These are phyloP conservation scores for Candida hispaniensis DNA, from an alignment of 805 yeast species.

Conservation along the genomic window DNA sequence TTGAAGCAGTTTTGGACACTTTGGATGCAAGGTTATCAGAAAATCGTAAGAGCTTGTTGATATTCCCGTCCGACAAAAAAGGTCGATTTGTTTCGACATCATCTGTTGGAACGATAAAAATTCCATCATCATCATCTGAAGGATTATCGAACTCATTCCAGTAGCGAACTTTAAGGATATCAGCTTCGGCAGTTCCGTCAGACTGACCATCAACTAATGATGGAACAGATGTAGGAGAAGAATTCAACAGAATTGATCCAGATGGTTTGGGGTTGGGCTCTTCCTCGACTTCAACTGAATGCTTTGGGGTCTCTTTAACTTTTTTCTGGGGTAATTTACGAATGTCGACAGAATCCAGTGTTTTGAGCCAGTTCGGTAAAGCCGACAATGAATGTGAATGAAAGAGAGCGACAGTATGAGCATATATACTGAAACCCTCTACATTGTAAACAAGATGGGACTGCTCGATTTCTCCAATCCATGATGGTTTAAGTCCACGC, in stretches of 20 bases:
- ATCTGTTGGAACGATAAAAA: constrained; percentile 30
- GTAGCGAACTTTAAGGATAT: constrained; percentile 32
- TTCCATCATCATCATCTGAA: constrained; percentile 36
- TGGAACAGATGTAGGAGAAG: constrained; percentile 6
- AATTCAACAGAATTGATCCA: constrained; percentile 11
- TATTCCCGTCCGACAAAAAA: constrained; percentile 24
- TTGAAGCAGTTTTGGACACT: constrained; percentile 11
- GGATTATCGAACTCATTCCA: constrained; percentile 65
- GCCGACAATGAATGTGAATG: constrained; percentile 27
- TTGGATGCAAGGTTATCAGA: constrained; percentile 23
- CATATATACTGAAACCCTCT: constrained; percentile 32
- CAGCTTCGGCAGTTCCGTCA: constrained; percentile 8
- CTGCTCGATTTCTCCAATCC: constrained; percentile 33
- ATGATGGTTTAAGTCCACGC: constrained; percentile 31
- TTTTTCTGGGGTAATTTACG: constrained; percentile 25
- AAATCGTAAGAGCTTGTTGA: constrained; percentile 27
- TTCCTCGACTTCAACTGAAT: neutral
- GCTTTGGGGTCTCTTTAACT: constrained; percentile 1
- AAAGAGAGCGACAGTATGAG: constrained; percentile 29
- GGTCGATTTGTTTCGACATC: constrained; percentile 27
- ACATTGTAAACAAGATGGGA: constrained; percentile 43
- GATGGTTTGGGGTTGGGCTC: neutral
- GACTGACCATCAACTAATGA: constrained; percentile 9
- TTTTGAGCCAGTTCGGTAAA: constrained; percentile 34
- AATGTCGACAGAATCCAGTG: constrained; percentile 33